Evolutionary conservation across 179 eudicot genomes (phyloP), one percentile per base, ranked within the genome.

Genomic region (Heliamphora pulchella): DNA sequence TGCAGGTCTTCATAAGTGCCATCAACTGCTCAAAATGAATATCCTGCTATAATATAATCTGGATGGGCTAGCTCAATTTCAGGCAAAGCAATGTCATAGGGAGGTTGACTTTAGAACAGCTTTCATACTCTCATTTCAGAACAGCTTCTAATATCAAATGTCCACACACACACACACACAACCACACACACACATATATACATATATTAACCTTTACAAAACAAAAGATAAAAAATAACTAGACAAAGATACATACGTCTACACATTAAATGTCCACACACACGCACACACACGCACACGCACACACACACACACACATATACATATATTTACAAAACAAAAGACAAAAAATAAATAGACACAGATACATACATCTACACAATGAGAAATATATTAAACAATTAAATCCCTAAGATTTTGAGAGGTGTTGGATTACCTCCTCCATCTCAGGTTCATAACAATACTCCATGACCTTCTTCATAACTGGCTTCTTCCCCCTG

Each of bases 391-490:
- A 31, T 22, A 47, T 64, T 58, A 48, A 77, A 63, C 44, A 55
- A 77, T 7, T 11, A 76, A 10, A 31, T 43, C 61, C 1, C 11
- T 3, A 61, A 57, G 43, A 44, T 41, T 72, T 22, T 39, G 11
- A 76, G 44, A 75, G 55, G 47, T 8, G 59, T 61, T 80, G 77
- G 46, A 55, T 78, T 82, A 96, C 99, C 99, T 94, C 98, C 85
- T 94, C 98, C 99, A 96, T 94, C 82, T 96, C 99, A 85, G 99
- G 97, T 87, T 96, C 99, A 82, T 96, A 96, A 84, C 98, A 92
- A 81, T 89, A 96, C 88, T 96, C 99, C 85, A 96, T 83, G 79
- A 96, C 99, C 81, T 74, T 92, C 92, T 91, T 96, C 79, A 72
- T 80, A 73, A 78, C 84, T 79, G 86, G 81, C 85, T 91, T 96